phyloP scores from a whole-genome alignment of 352 stramenopile genomes.

The Phytophthora vignae region DNA sequence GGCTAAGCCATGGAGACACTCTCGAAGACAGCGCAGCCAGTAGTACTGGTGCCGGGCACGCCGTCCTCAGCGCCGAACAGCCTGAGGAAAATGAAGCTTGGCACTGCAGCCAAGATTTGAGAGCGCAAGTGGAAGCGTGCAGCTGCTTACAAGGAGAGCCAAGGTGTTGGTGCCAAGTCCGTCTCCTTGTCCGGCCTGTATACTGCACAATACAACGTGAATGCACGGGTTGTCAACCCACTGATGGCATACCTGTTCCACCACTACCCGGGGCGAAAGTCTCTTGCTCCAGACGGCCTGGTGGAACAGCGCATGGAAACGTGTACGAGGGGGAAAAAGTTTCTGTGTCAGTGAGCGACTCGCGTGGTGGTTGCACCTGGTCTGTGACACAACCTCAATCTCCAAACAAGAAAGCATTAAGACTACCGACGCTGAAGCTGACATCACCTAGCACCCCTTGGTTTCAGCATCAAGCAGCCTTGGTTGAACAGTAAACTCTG shows the following conservation, averaged over 20 bases:
- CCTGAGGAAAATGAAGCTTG: neutral
- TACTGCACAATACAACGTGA: constrained; percentile 1
- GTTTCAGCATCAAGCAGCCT: neutral
- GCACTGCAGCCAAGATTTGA: constrained; percentile 1
- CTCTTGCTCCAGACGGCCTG: neutral
- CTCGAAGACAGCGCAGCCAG: neutral
- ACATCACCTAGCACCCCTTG: neutral
- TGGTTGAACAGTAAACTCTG: constrained; percentile 5
- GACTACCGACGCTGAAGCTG: neutral
- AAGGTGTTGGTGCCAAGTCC: neutral
- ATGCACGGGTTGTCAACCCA: neutral
- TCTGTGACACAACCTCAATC: neutral
- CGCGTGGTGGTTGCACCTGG: neutral
- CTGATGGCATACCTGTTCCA: constrained; percentile 2
- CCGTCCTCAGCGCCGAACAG: neutral
- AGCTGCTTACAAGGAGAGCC: neutral
- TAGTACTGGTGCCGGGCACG: neutral
- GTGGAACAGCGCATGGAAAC: neutral
- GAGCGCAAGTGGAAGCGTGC: neutral
- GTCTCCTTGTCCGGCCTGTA: neutral
- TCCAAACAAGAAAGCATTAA: neutral
- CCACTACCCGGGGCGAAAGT: neutral
- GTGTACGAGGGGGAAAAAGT: neutral
- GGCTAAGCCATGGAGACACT: neutral
- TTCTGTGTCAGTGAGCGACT: neutral